Percentiles rank a stretch among this genome's conserved stretches.
These are phyloP conservation scores for Cyberlindnera suaveolens DNA, from an alignment of 805 yeast species.

Conservation along the genomic window DNA sequence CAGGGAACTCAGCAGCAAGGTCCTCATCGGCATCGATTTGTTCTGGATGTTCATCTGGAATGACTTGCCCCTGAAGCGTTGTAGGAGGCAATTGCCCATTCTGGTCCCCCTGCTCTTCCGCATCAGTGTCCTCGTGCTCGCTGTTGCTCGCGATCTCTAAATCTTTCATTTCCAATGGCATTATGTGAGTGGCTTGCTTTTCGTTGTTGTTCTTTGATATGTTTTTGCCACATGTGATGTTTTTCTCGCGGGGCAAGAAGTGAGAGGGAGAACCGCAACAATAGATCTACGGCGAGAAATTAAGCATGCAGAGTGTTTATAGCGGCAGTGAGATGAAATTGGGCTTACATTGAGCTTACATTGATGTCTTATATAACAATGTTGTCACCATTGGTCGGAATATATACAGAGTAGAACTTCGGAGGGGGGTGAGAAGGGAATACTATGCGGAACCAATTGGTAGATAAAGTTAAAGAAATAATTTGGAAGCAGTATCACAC, in stretches of 20 bases:
- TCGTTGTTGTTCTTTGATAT: not conserved
- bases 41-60: slow-evolving; percentile 37
- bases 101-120: slow-evolving; percentile 9
- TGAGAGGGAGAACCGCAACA: no score
- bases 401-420: not conserved
- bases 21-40: slow-evolving; percentile 64
- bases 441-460: no score
- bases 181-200: not conserved
- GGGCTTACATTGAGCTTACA: no score
- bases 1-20: slow-evolving; percentile 45
- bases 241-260: no score
- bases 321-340: no score
- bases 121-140: slow-evolving; percentile 20
- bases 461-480: no score
- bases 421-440: not conserved
- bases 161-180: not conserved
- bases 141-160: slow-evolving; percentile 13
- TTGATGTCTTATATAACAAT: no score
- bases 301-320: no score
- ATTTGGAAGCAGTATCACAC: no score
- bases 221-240: not conserved
- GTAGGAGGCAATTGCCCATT: not conserved
- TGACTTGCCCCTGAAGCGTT: slow-evolving; percentile 16
- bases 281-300: no score
- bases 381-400: no score